Evolutionary conservation across 129 eudicot species (phyloP), one percentile per base, ranked within the genome.

Genomic region (Centrapalus pauciflorus): DNA sequence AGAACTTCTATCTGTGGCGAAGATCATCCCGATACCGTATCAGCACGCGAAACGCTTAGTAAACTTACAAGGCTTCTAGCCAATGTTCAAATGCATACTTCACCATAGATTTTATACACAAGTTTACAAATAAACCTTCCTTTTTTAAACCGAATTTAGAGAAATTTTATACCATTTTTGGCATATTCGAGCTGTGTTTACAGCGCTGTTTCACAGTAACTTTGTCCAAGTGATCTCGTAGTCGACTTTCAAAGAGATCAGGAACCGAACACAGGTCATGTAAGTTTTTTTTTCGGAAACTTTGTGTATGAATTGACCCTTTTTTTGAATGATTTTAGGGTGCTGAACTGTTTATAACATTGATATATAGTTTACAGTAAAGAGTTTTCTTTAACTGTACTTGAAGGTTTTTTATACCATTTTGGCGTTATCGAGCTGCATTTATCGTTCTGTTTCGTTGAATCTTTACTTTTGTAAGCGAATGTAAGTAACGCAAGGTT

Each of bases 1-100:
- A 86, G 99, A 65, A 86, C 82, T 64, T 94, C 99, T 8, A 94
- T 94, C 26, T 86, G 90, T 14, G 99, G 95, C 13, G 99, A 94
- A 32, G 84, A 94, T 77, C 99, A 94, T 78, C 95, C 99, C 2
- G 95, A 94, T 19, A 89, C 99, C 0, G 68, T 82, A 6, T 81
- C 99, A 41, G 99, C 99, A 12, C 83, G 84, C 2, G 95, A 86
- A 74, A 94, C 95, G 8, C 88, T 94, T 61, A 64, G 84, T 56
- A 94, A 89, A 75, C 78, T 90, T 62, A 89, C 93, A 12, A 84
- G 97, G 69, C 90, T 89, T 45, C 67, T 86, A 52, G 93, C 95
- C 3, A 94, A 79, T 79, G 95, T 84, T 74, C 87, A 85, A 78
- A 83, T 68, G 69, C 90, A 88, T 82, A 84, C 87, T 61, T 89